These are phyloP conservation scores for Sicyos edulis DNA, from an alignment of 306 rosid genomes.

Conservation along the genomic window DNA sequence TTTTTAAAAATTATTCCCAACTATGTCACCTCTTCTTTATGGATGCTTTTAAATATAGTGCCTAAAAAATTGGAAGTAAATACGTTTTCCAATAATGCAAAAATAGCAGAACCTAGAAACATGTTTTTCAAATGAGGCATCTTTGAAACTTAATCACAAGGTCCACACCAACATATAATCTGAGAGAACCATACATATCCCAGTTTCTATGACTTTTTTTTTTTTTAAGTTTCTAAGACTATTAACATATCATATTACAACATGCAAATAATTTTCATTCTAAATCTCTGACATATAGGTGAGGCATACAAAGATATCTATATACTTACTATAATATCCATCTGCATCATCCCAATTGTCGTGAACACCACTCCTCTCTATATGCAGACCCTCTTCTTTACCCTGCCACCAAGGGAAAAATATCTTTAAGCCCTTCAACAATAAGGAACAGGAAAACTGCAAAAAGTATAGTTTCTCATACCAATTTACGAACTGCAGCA, in stretches of 20 bases:
- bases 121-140: neutral
- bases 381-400: conserved; percentile 55
- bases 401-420: conserved; percentile 41
- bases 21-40: too few species aligned
- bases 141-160: neutral
- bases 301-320: neutral
- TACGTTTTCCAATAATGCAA: neutral
- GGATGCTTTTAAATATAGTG: too few species aligned
- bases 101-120: neutral
- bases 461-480: conserved; percentile 31
- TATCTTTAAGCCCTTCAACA: neutral
- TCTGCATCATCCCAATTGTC: conserved; percentile 99
- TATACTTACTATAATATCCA: conserved; percentile 88
- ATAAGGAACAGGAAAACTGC: neutral
- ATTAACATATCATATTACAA: neutral
- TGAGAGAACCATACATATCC: neutral
- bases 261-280: neutral
- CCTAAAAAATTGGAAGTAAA: neutral
- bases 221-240: too few species aligned
- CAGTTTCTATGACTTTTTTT: neutral
- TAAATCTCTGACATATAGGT: neutral
- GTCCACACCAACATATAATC: neutral
- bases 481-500: conserved; percentile 72
- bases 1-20: too few species aligned
- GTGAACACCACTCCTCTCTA: conserved; percentile 78